Evolutionary conservation across 495 filamentous ascomycete species (phyloP), one percentile per base, ranked within the genome.

Genomic region (Tuber indicum): DNA sequence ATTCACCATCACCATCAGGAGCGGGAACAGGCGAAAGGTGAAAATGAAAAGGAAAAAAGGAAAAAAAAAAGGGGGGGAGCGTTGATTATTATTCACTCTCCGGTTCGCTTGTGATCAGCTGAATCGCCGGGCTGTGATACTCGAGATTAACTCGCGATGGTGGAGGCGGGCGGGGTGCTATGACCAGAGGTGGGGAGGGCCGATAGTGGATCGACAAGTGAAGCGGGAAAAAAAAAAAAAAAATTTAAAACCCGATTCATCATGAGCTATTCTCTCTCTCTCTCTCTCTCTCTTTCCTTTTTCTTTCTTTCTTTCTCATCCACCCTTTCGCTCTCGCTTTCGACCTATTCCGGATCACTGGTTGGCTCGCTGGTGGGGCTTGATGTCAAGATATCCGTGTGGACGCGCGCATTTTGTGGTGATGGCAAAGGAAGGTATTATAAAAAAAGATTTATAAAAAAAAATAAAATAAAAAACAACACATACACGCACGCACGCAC

Each of bases 81-180:
- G 9, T 32, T 66, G 58, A 32, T 17, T 66, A 32, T 66, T 58
- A 58, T 58, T 26, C 1, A 58, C 32, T 10, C 12, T 66, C n/a
- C n/a, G 16, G n/a, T 17, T 66, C 58, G n/a, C 58, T 66, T 66
- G 58, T 32, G 58, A 66, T 66, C 58, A 66, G 58, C 58, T 66
- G 58, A 66, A 66, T 66, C n/a, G 12, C 58, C n/a, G 58, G 58
- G 58, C 58, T 66, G 26, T 66, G 58, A 66, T 17, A 66, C 58
- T 66, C n/a, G 58, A 66, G 58, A 66, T 66, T 66, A 66, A 17
- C n/a, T 17, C 58, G 16, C 10, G 58, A 66, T 66, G n/a, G 58
- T 66, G 52, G 52, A 32, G 52, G n/a, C 52, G 52, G 52, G 52
- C 12, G 52, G 52, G 52, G 52, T 62, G 52, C 21, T n/a, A 8